A percentile compares a stretch with the other conserved stretches of the same genome.
These are phyloP conservation scores for Calonectria henricotiae DNA, from an alignment of 2,329 filamentous ascomycete species.

Conservation along the genomic window DNA sequence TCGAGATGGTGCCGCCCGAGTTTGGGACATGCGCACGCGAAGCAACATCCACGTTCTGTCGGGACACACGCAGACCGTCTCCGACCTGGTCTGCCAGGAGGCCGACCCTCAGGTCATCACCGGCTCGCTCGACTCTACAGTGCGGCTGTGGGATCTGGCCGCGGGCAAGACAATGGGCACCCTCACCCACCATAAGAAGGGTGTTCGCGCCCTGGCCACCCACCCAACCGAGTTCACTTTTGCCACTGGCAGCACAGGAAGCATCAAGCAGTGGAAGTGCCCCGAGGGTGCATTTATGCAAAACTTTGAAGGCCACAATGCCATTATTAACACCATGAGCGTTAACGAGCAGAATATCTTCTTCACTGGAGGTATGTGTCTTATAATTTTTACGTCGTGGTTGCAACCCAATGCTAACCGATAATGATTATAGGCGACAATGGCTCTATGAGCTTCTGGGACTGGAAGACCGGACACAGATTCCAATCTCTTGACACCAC, in stretches of 20 bases:
- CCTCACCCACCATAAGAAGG: constrained; percentile 98
- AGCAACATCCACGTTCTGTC: constrained; percentile 95
- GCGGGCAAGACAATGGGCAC: constrained; percentile 97
- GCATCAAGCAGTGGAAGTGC: constrained; percentile 99
- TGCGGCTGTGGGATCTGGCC: constrained; percentile 94
- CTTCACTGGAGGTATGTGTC: constrained; percentile 81
- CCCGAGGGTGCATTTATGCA: constrained; percentile 99
- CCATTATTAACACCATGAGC: constrained; percentile 94
- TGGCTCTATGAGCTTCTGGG: constrained; percentile 97
- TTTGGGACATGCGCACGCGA: constrained; percentile 98
- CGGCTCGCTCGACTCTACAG: constrained; percentile 91
- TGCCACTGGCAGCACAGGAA: constrained; percentile 90
- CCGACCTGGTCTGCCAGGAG: constrained; percentile 93
- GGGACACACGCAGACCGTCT: constrained; percentile 92
- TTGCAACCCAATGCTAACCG: constrained; percentile 31
- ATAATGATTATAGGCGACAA: constrained; percentile 76
- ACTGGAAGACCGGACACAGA: constrained; percentile 96
- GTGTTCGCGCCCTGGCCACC: constrained; percentile 85
- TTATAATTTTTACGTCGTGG: too few relatives aligned
- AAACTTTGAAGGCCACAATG: constrained; percentile 97
- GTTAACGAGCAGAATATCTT: constrained; percentile 97
- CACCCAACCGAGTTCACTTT: constrained; percentile 98
- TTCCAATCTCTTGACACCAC: constrained; percentile 94
- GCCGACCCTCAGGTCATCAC: constrained; percentile 97
- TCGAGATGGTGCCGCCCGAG: constrained; percentile 92